Evolutionary conservation across 331 rosid species (phyloP), one percentile per base, ranked within the genome.

Genomic region (Acacia pycnantha): DNA sequence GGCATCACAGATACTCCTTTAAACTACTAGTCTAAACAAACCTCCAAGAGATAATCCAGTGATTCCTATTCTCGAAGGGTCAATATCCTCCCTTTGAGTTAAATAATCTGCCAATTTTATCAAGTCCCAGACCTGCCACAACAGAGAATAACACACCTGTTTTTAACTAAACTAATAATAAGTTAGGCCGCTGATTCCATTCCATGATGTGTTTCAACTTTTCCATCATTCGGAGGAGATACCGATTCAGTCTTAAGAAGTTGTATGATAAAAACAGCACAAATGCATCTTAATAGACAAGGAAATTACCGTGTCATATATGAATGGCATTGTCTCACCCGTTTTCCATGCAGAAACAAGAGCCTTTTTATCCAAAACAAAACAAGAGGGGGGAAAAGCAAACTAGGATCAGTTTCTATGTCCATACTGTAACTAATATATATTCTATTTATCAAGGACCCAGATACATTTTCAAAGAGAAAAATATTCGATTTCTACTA

Each of bases 41-140:
- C 99, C 99, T 93, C 99, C 97, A 72, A 96, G 98, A 33, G 98
- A 93, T 91, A 92, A 88, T 51, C 98, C 98, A 3, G 97, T 90
- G 82, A 96, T 92, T 88, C 99, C 98, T 85, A 96, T 85, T 77
- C 92, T 88, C 70, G 88, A 51, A 76, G 92, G 89, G 79, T 93
- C 97, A 80, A 93, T 73, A 74, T 96, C 98, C 87, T 92, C 88
- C 88, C 99, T 91, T 19, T 81, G 64, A 31, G 88, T 86, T 74
- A 96, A 87, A 86, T 89, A 92, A 86, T 96, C 97, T 70, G 98
- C 97, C 88, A 96, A 86, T 85, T 90, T 93, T 79, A 89, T 86
- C 88, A 89, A 78, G 88, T 91, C 95, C 93, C 90, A 91, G 44
- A 59, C 79, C 79, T 89, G 88, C 87, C 54, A 79, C 65, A 69